These are phyloP conservation scores for Moesziomyces sp. DNA, from an alignment of 1,284 basidiomycete genomes.

Conservation along the genomic window DNA sequence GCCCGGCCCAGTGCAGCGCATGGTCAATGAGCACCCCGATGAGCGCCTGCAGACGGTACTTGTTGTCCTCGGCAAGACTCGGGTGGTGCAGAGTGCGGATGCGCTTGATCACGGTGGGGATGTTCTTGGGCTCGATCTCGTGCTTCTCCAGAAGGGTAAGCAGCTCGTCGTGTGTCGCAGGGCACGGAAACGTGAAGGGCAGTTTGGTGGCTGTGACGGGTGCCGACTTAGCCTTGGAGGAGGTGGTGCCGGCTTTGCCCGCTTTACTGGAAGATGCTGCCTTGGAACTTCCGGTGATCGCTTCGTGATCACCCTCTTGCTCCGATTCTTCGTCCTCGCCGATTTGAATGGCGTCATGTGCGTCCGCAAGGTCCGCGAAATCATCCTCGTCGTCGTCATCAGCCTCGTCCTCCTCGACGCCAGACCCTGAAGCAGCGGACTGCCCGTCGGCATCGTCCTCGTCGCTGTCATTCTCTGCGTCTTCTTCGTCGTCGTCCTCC, in stretches of 20 bases:
- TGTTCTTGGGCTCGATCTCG: conserved; percentile 71
- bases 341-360: conserved; percentile 47
- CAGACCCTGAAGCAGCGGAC: conserved; percentile 27
- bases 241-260: conserved; percentile 7
- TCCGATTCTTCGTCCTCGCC: conserved; percentile 62
- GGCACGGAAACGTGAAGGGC: conserved; percentile 92
- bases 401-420: conserved; percentile 66
- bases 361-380: conserved; percentile 56
- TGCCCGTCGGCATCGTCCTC: conserved; percentile 34
- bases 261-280: conserved; percentile 9
- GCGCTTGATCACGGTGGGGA: conserved; percentile 86
- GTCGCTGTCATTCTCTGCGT: conserved; percentile 67
- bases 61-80: conserved; percentile 89
- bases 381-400: conserved; percentile 70
- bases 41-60: conserved; percentile 76
- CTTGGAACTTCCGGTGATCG: conserved; percentile 26
- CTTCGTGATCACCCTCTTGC: conserved; percentile 43
- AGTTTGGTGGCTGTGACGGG: conserved; percentile 67
- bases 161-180: conserved; percentile 85
- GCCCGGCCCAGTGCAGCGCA: conserved; percentile 74
- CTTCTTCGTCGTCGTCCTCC: conserved; percentile 60
- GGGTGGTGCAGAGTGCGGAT: conserved; percentile 92
- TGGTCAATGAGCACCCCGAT: conserved; percentile 90
- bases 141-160: conserved; percentile 81
- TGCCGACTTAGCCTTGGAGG: conserved; percentile 3